Evolutionary conservation across 2,329 filamentous ascomycete species (phyloP).

Genomic region (Fusarium aywerte): DNA sequence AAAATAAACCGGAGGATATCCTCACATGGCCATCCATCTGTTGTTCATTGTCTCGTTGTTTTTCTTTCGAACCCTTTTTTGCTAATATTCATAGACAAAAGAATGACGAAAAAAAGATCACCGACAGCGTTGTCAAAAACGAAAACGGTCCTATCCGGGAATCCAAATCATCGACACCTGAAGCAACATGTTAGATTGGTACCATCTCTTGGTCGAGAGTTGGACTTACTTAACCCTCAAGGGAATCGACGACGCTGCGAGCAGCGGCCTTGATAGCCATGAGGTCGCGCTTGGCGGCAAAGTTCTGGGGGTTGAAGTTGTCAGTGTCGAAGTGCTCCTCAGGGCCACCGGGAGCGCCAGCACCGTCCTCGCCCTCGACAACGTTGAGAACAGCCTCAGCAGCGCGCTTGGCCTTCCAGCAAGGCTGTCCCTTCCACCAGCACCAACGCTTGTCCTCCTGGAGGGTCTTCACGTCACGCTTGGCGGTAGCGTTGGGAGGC

Average conservation of each 20-base stretch:
- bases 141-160: conserved; percentile 20
- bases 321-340: conserved; percentile 26
- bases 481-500: conserved; percentile 44
- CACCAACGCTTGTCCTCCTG: conserved; percentile 37
- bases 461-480: conserved; percentile 43
- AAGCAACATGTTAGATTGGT: conserved; percentile 7
- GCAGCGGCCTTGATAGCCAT: conserved; percentile 45
- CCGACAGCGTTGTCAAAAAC: conserved; percentile 4
- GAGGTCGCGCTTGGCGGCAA: conserved; percentile 50
- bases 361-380: conserved; percentile 44
- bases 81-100: conserved; percentile 19
- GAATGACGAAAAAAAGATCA: conserved; percentile 13
- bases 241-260: conserved; percentile 42
- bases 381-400: conserved; percentile 46
- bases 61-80: conserved; percentile 16
- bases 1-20: conserved; percentile 13
- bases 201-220: background rate
- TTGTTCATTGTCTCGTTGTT: conserved; percentile 24
- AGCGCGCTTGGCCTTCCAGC: conserved; percentile 53
- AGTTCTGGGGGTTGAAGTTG: conserved; percentile 47
- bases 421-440: conserved; percentile 23
- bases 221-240: conserved; percentile 37
- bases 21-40: conserved; percentile 22
- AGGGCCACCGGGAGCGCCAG: conserved; percentile 40
- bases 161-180: conserved; percentile 10